Conservation (phyloP, 495 filamentous ascomycete species). For the Tricharina praecox region DNA sequence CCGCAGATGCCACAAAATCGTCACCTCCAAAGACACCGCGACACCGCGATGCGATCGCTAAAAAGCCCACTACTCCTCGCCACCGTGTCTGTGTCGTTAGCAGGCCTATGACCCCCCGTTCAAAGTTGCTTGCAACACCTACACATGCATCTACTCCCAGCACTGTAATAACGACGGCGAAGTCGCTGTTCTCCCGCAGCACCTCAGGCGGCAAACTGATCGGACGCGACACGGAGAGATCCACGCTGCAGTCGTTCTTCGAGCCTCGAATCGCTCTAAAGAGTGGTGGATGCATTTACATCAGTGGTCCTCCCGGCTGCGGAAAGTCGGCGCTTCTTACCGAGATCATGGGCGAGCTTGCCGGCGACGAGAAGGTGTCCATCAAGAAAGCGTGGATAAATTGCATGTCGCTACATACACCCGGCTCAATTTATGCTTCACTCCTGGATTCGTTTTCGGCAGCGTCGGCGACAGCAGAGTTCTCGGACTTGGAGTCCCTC, state of each 20-base stretch:
- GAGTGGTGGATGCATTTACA: conserved; percentile 74
- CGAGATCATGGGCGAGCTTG: conserved; percentile 49
- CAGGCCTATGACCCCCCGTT: conserved; percentile 50
- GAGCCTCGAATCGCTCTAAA: conserved; percentile 39
- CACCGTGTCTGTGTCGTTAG: conserved; percentile 48
- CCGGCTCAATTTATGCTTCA: conserved; percentile 62
- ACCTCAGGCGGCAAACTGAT: conserved; percentile 58
- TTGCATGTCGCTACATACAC: conserved; percentile 83
- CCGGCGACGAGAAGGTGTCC: conserved; percentile 29
- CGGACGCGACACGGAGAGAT: conserved; percentile 65
- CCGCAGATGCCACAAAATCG: neutral
- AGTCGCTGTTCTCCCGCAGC: conserved; percentile 71
- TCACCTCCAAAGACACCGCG: conserved; percentile 45
- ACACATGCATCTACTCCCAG: conserved; percentile 39
- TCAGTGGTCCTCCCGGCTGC: conserved; percentile 89
- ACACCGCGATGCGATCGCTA: conserved; percentile 46
- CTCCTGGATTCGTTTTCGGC: conserved; percentile 47
- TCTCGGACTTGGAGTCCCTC: conserved; percentile 97
- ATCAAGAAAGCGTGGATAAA: conserved; percentile 69
- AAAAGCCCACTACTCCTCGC: conserved; percentile 47
- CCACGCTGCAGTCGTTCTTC: conserved; percentile 54
- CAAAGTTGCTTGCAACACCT: conserved; percentile 36
- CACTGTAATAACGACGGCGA: conserved; percentile 68
- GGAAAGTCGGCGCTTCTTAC: conserved; percentile 88
- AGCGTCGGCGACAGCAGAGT: conserved; percentile 48